phyloP scores from a whole-genome alignment of 768 basidiomycete species.

The Phlegmacium glaucopus region DNA sequence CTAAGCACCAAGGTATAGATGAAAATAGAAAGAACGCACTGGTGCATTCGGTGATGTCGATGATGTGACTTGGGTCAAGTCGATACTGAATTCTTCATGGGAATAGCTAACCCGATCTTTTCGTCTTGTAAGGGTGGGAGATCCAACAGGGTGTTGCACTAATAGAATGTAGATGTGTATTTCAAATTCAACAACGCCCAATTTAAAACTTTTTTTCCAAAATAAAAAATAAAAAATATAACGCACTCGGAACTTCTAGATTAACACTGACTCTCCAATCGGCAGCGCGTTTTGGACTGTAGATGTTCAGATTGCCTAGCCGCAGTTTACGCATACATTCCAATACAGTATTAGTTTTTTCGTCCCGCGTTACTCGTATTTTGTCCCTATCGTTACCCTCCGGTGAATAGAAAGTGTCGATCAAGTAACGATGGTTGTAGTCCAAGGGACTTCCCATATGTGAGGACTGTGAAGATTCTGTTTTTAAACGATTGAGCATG shows the following conservation, averaged over 20 bases:
- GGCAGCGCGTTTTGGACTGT: constrained; percentile 72
- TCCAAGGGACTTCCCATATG: constrained; percentile 56
- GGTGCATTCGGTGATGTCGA: constrained; percentile 42
- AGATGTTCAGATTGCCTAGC: constrained; percentile 85
- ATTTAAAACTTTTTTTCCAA: too few relatives aligned
- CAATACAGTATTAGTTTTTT: constrained; percentile 59
- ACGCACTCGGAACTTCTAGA: constrained; percentile 83
- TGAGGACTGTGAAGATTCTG: constrained; percentile 46
- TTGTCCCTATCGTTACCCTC: constrained; percentile 48
- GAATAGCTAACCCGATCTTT: constrained; percentile 93
- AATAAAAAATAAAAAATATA: constrained; percentile 1
- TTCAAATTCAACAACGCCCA: background rate
- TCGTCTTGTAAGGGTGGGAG: constrained; percentile 56
- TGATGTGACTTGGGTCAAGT: constrained; percentile 88
- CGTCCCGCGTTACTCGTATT: constrained; percentile 81
- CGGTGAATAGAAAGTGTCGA: constrained; percentile 75
- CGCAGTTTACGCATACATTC: constrained; percentile 78
- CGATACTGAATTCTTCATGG: constrained; percentile 91
- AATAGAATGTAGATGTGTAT: background rate
- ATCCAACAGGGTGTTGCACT: constrained; percentile 70
- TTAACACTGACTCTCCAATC: constrained; percentile 96
- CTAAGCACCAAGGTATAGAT: constrained; percentile 1
- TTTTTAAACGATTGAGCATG: constrained; percentile 81
- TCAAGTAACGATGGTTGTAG: constrained; percentile 73
- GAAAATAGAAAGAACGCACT: constrained; percentile 35